These are phyloP conservation scores for Candida saitoana DNA, from an alignment of 805 yeast genomes.

Conservation along the genomic window DNA sequence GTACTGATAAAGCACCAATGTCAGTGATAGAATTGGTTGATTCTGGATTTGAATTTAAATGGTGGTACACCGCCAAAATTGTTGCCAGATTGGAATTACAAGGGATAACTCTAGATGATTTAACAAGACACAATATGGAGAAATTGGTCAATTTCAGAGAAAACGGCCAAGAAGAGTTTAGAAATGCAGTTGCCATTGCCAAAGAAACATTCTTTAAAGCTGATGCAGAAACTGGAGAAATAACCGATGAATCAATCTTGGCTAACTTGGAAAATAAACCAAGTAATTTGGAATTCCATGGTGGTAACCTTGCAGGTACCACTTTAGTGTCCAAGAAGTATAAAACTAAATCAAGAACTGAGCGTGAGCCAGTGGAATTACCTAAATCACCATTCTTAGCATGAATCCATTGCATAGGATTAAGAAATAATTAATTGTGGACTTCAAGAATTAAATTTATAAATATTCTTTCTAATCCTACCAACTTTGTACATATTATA, in stretches of 20 bases:
- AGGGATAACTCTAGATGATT: constrained; percentile 44
- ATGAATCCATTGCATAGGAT: too few species aligned
- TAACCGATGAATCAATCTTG: constrained; percentile 19
- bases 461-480: too few species aligned
- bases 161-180: constrained; percentile 53
- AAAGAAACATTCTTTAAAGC: constrained; percentile 33
- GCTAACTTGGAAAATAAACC: constrained; percentile 33
- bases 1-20: constrained; percentile 84
- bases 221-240: constrained; percentile 25
- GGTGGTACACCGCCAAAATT: constrained; percentile 73
- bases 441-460: too few species aligned
- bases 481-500: too few species aligned
- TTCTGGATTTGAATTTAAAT: constrained; percentile 56
- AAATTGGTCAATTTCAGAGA: constrained; percentile 44
- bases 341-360: constrained; percentile 25
- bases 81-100: constrained; percentile 78
- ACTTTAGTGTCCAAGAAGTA: constrained; percentile 31
- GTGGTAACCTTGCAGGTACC: constrained; percentile 20
- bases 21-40: constrained; percentile 85
- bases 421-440: too few species aligned
- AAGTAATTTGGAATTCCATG: constrained; percentile 22
- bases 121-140: constrained; percentile 53
- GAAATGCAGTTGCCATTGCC: constrained; percentile 55
- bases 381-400: constrained; percentile 33
- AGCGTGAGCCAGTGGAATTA: constrained; percentile 14